phyloP scores from a whole-genome alignment of 192 early-diverging fungal species.

The Linnemannia elongata region DNA sequence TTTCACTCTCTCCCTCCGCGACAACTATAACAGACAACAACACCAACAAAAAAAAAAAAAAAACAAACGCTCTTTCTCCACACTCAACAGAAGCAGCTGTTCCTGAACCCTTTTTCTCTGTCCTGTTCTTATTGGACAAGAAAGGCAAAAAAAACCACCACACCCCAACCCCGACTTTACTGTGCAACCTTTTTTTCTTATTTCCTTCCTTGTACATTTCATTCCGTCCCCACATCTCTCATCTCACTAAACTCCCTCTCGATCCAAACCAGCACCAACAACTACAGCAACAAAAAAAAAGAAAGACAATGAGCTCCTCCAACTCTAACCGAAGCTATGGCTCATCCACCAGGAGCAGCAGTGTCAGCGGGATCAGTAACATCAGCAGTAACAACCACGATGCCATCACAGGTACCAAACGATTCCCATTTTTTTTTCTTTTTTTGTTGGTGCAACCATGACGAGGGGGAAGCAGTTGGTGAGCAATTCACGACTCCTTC shows the following conservation, averaged over 20 bases:
- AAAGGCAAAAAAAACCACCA: no score
- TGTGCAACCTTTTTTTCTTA: neutral
- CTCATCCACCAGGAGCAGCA: conserved; percentile 47
- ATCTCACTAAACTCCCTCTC: neutral
- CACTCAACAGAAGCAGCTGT: neutral
- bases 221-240: neutral
- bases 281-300: no score
- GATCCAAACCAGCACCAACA: neutral
- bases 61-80: neutral
- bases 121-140: neutral
- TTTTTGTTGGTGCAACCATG: conserved; percentile 6
- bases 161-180: neutral
- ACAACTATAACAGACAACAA: no score
- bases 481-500: neutral
- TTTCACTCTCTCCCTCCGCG: neutral
- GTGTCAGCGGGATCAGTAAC: conserved; percentile 29
- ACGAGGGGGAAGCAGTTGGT: neutral
- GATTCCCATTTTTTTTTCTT: conserved; percentile 6
- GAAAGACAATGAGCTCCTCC: conserved; percentile 31
- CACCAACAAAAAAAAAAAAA: neutral
- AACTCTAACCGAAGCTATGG: conserved; percentile 38
- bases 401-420: conserved; percentile 26
- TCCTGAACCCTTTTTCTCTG: neutral
- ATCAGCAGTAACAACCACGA: conserved; percentile 45
- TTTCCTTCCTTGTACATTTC: neutral